These are phyloP conservation scores for Curvularia sp. DNA, from an alignment of 2,329 filamentous ascomycete genomes.

Conservation along the genomic window DNA sequence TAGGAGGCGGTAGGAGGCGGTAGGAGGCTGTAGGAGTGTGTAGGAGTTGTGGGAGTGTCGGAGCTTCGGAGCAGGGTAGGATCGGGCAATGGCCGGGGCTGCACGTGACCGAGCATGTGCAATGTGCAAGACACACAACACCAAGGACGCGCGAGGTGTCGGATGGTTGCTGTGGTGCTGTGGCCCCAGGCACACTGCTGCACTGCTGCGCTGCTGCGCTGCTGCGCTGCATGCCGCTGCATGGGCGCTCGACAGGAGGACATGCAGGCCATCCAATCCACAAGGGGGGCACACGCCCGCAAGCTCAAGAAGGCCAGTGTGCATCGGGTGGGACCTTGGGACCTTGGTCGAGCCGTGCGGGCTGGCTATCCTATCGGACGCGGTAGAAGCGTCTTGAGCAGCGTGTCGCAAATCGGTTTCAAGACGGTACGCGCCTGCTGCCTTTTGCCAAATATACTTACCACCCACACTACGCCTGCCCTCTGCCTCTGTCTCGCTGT, in stretches of 20 bases:
- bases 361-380: slow-evolving; percentile 38
- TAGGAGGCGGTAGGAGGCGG: too few species aligned
- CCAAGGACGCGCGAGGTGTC: too few species aligned
- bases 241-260: background rate
- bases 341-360: slow-evolving; percentile 16
- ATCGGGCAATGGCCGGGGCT: background rate
- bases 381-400: slow-evolving; percentile 29
- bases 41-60: background rate
- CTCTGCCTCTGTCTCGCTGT: background rate
- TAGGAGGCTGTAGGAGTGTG: too few species aligned
- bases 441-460: slow-evolving; percentile 30
- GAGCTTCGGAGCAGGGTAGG: background rate
- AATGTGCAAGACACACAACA: background rate
- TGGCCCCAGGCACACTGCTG: too few species aligned
- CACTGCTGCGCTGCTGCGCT: background rate
- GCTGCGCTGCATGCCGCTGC: background rate
- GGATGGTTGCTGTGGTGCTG: background rate
- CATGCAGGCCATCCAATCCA: background rate
- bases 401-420: slow-evolving; percentile 39
- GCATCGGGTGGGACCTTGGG: background rate
- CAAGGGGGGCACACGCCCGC: background rate
- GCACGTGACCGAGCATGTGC: background rate
- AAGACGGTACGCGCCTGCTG: slow-evolving; percentile 36
- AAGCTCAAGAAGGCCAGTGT: background rate
- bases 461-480: background rate